Conservation (phyloP, 1,139 yeast species). For the Wickerhamiella pararugosa region DNA sequence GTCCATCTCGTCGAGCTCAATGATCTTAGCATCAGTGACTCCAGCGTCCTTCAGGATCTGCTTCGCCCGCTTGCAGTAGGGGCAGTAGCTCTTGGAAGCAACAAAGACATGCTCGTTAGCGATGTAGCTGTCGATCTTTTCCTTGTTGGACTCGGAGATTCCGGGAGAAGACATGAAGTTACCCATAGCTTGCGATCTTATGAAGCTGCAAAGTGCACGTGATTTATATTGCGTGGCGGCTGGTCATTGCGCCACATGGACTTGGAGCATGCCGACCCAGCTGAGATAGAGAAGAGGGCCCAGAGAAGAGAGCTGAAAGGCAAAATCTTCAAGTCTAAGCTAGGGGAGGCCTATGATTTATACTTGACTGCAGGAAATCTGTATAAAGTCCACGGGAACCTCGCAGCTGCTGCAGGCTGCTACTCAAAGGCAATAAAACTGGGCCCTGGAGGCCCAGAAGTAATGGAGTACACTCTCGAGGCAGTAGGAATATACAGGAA, state of each 20-base stretch:
- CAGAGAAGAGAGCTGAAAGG: neutral
- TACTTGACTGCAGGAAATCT: slow-evolving; percentile 4
- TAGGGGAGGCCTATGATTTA: slow-evolving; percentile 2
- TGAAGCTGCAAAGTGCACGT: neutral
- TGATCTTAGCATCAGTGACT: slow-evolving; percentile 16
- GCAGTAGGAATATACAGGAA: slow-evolving; percentile 54
- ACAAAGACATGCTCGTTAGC: slow-evolving; percentile 36
- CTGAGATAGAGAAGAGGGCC: neutral
- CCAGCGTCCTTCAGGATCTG: slow-evolving; percentile 16
- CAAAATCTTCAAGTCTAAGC: neutral
- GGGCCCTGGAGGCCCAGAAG: slow-evolving; percentile 24
- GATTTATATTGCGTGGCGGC: neutral
- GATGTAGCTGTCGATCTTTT: slow-evolving; percentile 13
- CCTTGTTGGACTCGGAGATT: slow-evolving; percentile 6
- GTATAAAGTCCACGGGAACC: slow-evolving; percentile 68
- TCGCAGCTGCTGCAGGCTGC: slow-evolving; percentile 67
- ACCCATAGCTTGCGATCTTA: neutral
- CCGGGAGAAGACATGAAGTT: neutral
- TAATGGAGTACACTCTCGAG: neutral
- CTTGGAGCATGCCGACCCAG: neutral
- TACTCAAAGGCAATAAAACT: slow-evolving; percentile 67
- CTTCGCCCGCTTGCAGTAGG: slow-evolving; percentile 23
- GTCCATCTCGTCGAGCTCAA: slow-evolving; percentile 19
- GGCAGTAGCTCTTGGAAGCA: slow-evolving; percentile 55
- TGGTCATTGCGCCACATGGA: neutral